Evolutionary conservation across 1,139 yeast species (phyloP), one percentile per base, ranked within the genome.

Genomic region (Casaregolazyma suthepensis): DNA sequence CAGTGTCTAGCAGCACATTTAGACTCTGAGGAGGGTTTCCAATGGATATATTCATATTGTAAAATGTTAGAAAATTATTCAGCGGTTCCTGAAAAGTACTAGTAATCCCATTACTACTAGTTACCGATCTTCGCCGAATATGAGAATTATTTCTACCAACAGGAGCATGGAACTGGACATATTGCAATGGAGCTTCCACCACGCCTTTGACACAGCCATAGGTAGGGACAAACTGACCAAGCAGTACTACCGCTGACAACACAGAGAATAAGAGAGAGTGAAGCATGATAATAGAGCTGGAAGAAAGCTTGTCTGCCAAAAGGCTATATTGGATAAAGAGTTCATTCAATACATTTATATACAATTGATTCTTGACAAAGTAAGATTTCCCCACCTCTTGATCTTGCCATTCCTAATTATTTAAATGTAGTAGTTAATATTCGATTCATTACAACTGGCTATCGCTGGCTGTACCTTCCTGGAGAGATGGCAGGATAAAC

Each of bases 1-100:
- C 90, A 2, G 90, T 83, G 63, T 85, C 91, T 45, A 85, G 67
- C 2, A 65, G 54, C 6, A 63, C 62, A 35, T 56, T 53, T 29
- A 63, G 56, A 13, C 45, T 46, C 55, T 65, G 68, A 12, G 53
- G 45, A 5, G 68, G 68, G 23, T 57, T 57, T 20, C 68, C 68
- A 6, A 65, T 55, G 7, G 61, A 56, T n/a, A 64, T 46, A 45
- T 62, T 61, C 51, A 64, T 57, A 5, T 56, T 82, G 69, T 63
- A 63, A 49, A 56, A 62, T 4, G 65, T 62, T 48, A 61, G 53
- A 40, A 56, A 55, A 45, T 62, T 62, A 23, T 45, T 42, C 55
- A 62, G 38, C 17, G 63, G 63, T 45, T 62, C 65, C 13, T 48
- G 46, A 46, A 62, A 62, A 4, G 52, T 45, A 15, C 52, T 52